Conservation (phyloP, 306 rosid species). For the Cucurbita argyrosperma region DNA sequence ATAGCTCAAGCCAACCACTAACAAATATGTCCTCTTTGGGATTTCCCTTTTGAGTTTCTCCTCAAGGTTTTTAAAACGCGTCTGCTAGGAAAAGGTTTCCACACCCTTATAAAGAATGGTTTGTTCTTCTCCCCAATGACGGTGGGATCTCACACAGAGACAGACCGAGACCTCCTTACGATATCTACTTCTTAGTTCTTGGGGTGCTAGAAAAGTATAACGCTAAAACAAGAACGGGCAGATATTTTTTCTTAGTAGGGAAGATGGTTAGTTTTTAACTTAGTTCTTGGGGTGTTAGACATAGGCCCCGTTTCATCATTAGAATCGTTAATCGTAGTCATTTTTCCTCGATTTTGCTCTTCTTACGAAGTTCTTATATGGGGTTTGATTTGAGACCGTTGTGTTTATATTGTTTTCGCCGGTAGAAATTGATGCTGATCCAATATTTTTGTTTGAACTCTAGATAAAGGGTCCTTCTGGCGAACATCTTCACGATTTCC, state of each 20-base stretch:
- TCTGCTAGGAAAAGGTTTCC: too few relatives aligned
- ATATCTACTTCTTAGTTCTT: neutral
- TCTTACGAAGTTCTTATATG: neutral
- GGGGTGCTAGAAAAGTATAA: neutral
- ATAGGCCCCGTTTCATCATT: neutral
- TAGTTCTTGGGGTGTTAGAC: neutral
- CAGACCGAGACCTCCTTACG: neutral
- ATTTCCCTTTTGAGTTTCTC: too few relatives aligned
- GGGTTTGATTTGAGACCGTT: neutral
- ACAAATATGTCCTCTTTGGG: too few relatives aligned
- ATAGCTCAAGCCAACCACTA: too few relatives aligned
- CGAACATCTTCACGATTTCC: constrained; percentile 52
- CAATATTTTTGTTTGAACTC: constrained; percentile 5
- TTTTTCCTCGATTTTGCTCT: neutral
- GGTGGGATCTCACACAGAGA: neutral
- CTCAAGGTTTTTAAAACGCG: too few relatives aligned
- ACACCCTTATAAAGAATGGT: too few relatives aligned
- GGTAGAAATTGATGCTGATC: neutral
- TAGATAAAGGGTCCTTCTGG: constrained; percentile 78
- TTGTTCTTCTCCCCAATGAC: too few relatives aligned
- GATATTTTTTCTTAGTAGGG: neutral
- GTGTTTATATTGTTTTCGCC: neutral
- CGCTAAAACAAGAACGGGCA: neutral
- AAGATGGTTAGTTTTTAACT: neutral
- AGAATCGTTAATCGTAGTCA: neutral